Conservation (phyloP, 805 yeast species). For the Zygoascus flipseniorum region DNA sequence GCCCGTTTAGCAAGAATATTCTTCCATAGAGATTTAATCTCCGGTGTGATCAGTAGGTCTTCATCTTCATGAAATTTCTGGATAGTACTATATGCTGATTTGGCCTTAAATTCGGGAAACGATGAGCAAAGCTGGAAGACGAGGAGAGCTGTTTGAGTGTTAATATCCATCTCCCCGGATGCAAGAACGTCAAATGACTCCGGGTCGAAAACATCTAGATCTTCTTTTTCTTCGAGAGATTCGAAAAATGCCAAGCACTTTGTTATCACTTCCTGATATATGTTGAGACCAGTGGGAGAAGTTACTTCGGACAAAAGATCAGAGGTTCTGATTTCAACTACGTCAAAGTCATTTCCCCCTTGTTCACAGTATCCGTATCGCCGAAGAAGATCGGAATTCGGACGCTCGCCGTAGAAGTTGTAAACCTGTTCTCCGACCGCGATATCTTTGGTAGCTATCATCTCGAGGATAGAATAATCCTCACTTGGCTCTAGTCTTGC, state of each 20-base stretch:
- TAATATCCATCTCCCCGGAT: conserved; percentile 15
- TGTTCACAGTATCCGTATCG: conserved; percentile 86
- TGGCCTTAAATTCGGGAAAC: conserved; percentile 8
- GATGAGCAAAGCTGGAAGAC: conserved; percentile 5
- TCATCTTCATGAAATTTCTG: conserved; percentile 9
- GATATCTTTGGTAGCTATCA: conserved; percentile 61
- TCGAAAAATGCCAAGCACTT: conserved; percentile 1
- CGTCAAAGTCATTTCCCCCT: conserved; percentile 64
- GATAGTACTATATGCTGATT: conserved; percentile 7
- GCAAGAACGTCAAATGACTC: conserved; percentile 18
- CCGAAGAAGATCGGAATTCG: conserved; percentile 83
- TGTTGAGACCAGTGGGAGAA: conserved; percentile 22
- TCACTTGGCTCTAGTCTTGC: conserved; percentile 44
- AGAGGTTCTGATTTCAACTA: conserved; percentile 57
- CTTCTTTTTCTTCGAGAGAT: conserved; percentile 12
- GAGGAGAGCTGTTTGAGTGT: conserved; percentile 7
- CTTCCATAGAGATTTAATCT: conserved; percentile 9
- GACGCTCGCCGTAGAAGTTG: conserved; percentile 85
- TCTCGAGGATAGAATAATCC: conserved; percentile 40
- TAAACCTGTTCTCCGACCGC: conserved; percentile 63
- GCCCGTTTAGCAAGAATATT: conserved; percentile 12
- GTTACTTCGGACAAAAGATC: conserved; percentile 28
- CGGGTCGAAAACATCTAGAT: conserved; percentile 17
- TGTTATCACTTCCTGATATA: not conserved
- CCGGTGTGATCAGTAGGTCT: conserved; percentile 3